phyloP scores from a whole-genome alignment of 345 rosid genomes.

The Cardamine chenopodiifolia region DNA sequence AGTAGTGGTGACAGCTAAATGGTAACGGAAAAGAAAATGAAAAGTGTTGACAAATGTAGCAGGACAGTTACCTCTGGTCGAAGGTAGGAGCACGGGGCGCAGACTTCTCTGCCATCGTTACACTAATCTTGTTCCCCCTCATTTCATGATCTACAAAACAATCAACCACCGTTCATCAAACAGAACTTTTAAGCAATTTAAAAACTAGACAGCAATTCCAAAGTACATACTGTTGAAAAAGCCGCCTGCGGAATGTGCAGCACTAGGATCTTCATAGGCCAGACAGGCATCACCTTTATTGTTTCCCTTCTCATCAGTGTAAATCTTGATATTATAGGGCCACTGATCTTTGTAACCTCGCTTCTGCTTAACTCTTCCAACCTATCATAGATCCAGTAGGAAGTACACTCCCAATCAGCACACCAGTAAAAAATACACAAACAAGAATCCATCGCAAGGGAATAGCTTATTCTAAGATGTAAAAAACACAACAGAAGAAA shows the following conservation, averaged over 20 bases:
- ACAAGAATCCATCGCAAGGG: conserved; percentile 16
- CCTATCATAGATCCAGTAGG: conserved; percentile 48
- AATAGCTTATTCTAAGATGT: not conserved
- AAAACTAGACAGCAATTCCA: conserved; percentile 6
- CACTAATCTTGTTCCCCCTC: conserved; percentile 80
- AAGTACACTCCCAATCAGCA: conserved; percentile 18
- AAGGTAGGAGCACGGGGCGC: conserved; percentile 63
- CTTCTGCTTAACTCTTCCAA: conserved; percentile 96
- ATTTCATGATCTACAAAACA: conserved; percentile 69
- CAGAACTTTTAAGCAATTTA: not conserved
- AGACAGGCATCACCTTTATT: conserved; percentile 90
- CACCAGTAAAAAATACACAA: conserved; percentile 15
- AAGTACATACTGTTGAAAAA: conserved; percentile 69
- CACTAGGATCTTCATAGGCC: conserved; percentile 94
- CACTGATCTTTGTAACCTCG: conserved; percentile 96
- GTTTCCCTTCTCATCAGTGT: conserved; percentile 92
- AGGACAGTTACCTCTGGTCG: conserved; percentile 63
- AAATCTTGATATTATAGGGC: conserved; percentile 95
- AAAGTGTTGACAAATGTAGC: not conserved
- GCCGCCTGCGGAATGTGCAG: conserved; percentile 93
- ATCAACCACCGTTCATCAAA: conserved; percentile 4
- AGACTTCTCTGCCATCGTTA: conserved; percentile 92
- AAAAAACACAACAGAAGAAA: conserved; percentile 30
- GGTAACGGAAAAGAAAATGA: not conserved
- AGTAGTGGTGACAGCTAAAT: not conserved